A percentile compares a stretch with the other conserved stretches of the same genome.
phyloP scores from a whole-genome alignment of 495 filamentous ascomycete genomes.

The Neurospora terricola region DNA sequence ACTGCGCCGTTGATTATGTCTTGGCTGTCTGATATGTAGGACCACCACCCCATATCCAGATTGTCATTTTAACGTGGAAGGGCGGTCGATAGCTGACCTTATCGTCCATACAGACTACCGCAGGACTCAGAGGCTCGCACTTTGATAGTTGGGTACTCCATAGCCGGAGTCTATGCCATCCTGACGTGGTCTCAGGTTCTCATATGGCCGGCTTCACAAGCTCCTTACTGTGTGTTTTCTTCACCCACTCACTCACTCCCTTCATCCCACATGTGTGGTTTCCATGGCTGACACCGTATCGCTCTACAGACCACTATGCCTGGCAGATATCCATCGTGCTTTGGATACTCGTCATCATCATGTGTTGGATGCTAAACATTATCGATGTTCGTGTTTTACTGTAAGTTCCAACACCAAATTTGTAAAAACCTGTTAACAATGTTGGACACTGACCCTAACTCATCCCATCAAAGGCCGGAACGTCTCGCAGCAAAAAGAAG shows the following conservation, averaged over 20 bases:
- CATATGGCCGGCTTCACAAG: conserved; percentile 32
- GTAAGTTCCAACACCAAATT: too few species aligned
- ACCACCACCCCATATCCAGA: too few species aligned
- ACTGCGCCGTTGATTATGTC: conserved; percentile 31
- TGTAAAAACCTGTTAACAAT: too few species aligned
- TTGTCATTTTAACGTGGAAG: too few species aligned
- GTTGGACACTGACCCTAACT: not conserved
- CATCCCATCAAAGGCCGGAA: not conserved
- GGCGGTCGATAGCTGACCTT: too few species aligned
- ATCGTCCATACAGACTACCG: conserved; percentile 11
- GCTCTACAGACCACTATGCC: conserved; percentile 21
- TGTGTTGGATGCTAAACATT: conserved; percentile 18
- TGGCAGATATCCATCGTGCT: conserved; percentile 31
- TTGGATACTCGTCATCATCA: conserved; percentile 22
- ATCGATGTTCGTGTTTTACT: not conserved
- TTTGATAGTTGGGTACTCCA: conserved; percentile 28
- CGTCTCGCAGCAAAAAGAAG: not conserved
- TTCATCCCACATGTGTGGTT: not conserved
- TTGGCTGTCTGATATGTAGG: conserved; percentile 31
- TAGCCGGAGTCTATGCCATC: conserved; percentile 29
- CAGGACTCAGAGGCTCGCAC: conserved; percentile 31
- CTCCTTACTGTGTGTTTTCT: conserved; percentile 28
- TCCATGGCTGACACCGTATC: not conserved
- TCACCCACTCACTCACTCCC: not conserved
- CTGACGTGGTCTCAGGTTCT: conserved; percentile 33